These are phyloP conservation scores for Hygrocybe coccinea DNA, from an alignment of 768 basidiomycete genomes.

Conservation along the genomic window DNA sequence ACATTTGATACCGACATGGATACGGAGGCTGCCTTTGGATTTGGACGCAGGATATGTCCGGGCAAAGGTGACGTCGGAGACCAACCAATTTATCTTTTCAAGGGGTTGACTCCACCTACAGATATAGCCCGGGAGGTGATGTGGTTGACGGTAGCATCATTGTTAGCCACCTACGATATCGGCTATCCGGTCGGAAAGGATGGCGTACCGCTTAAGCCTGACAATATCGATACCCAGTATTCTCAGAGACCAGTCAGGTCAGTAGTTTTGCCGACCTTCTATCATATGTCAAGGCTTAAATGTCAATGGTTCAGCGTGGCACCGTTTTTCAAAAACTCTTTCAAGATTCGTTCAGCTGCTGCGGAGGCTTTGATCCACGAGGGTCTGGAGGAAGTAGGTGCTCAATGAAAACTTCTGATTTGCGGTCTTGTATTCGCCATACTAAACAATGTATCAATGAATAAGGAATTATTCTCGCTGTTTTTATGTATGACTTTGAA, in stretches of 20 bases:
- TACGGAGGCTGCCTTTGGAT: slow-evolving; percentile 20
- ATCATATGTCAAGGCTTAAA: background rate
- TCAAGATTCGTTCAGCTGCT: background rate
- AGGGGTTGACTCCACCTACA: background rate
- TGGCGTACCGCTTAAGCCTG: background rate
- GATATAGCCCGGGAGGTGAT: slow-evolving; percentile 6
- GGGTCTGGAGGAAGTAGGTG: background rate
- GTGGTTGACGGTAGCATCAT: slow-evolving; percentile 8
- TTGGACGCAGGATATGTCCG: slow-evolving; percentile 24
- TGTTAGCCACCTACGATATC: slow-evolving; percentile 8
- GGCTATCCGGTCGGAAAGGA: slow-evolving; percentile 1
- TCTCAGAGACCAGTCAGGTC: slow-evolving; percentile 5
- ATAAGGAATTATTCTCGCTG: too few species aligned
- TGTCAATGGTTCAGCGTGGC: background rate
- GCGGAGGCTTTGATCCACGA: slow-evolving; percentile 1
- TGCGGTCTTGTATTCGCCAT: background rate
- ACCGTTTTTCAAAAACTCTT: background rate
- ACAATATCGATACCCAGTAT: background rate
- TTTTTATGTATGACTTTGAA: too few species aligned
- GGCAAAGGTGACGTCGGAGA: slow-evolving; percentile 13
- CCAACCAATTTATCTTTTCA: background rate
- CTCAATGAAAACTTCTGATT: background rate
- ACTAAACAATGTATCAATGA: too few species aligned
- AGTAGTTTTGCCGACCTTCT: background rate
- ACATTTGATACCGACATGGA: slow-evolving; percentile 5